A percentile compares a stretch with the other conserved stretches of the same genome.
These are phyloP conservation scores for Pseudozyma sp. DNA, from an alignment of 1,284 basidiomycete species.

Conservation along the genomic window DNA sequence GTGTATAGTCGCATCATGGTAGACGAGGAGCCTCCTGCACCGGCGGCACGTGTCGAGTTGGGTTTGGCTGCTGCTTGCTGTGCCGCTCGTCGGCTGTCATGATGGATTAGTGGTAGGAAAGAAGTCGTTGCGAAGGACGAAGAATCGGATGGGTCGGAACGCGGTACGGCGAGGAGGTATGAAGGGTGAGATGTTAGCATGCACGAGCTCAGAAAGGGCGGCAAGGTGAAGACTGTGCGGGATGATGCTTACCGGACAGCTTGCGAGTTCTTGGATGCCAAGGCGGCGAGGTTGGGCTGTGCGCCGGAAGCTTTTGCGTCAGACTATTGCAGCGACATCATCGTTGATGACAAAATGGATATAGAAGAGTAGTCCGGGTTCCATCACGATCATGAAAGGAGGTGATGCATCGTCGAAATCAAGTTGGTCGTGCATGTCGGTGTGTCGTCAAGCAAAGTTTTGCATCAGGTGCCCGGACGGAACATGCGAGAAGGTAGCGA, in stretches of 20 bases:
- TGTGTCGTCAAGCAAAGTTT: too few species aligned
- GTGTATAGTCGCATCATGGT: constrained; percentile 99
- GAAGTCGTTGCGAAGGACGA: background rate
- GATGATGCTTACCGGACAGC: constrained; percentile 39
- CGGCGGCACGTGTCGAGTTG: constrained; percentile 89
- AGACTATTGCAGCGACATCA: constrained; percentile 15
- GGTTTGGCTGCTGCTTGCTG: constrained; percentile 78
- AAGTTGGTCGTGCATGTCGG: too few species aligned
- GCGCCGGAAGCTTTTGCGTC: constrained; percentile 50
- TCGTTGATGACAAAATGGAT: too few species aligned
- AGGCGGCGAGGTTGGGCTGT: constrained; percentile 56
- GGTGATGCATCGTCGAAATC: too few species aligned
- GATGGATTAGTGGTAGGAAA: too few species aligned
- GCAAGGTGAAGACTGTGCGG: background rate
- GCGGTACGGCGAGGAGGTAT: background rate
- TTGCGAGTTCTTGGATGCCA: constrained; percentile 53
- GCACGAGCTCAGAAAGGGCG: background rate
- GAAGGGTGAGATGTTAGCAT: background rate
- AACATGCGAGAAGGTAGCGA: too few species aligned
- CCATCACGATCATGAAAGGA: too few species aligned
- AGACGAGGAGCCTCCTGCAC: constrained; percentile 93
- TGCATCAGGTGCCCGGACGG: too few species aligned
- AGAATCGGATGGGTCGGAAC: background rate
- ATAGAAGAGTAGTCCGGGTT: background rate
- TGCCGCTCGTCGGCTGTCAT: constrained; percentile 75